Percentiles rank a stretch among this genome's conserved stretches.
phyloP scores from a whole-genome alignment of 2,329 filamentous ascomycete genomes.

The Raffaelea arxii region DNA sequence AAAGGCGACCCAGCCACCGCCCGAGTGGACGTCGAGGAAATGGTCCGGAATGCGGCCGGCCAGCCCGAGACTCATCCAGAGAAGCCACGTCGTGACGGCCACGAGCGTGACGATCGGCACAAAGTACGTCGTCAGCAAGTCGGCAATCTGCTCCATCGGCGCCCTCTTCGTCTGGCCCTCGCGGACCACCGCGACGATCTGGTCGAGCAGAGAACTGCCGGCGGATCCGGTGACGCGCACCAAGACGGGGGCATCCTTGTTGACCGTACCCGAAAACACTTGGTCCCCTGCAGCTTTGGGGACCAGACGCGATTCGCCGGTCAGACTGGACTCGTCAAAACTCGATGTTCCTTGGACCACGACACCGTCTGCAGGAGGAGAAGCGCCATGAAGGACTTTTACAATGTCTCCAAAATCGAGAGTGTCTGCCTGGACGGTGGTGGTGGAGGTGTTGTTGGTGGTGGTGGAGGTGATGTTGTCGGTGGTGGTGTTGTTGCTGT shows the following conservation, averaged over 20 bases:
- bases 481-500: neutral
- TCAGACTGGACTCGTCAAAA: conserved; percentile 88
- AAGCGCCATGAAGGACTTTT: conserved; percentile 66
- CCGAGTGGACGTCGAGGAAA: conserved; percentile 41
- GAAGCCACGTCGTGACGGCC: conserved; percentile 60
- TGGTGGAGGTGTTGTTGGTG: neutral
- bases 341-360: conserved; percentile 52
- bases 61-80: conserved; percentile 59
- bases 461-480: neutral
- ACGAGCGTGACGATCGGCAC: conserved; percentile 62
- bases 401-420: conserved; percentile 69
- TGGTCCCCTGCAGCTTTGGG: conserved; percentile 52
- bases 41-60: conserved; percentile 44
- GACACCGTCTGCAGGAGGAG: conserved; percentile 74
- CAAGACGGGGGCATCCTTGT: conserved; percentile 54
- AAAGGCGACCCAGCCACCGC: conserved; percentile 61
- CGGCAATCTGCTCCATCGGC: conserved; percentile 66
- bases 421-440: conserved; percentile 49
- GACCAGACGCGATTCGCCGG: conserved; percentile 63
- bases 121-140: conserved; percentile 65
- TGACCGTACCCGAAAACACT: conserved; percentile 66
- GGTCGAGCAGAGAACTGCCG: conserved; percentile 67
- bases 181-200: conserved; percentile 66
- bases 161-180: conserved; percentile 70
- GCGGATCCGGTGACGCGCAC: conserved; percentile 54